phyloP scores from a whole-genome alignment of 2,329 filamentous ascomycete species.

The Trichoderma koningiopsis region DNA sequence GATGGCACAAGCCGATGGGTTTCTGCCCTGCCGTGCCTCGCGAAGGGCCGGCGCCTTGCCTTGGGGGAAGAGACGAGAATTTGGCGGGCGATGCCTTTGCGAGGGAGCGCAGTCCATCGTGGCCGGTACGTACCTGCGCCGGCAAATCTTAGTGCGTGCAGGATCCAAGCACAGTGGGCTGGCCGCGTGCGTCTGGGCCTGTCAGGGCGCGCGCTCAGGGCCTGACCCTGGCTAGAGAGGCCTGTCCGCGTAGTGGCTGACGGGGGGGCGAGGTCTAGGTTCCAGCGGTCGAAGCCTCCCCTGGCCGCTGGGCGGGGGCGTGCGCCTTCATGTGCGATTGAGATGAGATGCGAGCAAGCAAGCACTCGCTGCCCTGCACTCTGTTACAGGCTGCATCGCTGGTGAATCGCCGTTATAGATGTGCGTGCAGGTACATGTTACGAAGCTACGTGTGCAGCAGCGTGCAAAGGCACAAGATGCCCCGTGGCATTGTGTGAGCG shows the following conservation, averaged over 20 bases:
- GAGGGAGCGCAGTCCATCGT: background rate
- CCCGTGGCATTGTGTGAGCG: background rate
- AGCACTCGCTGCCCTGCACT: background rate
- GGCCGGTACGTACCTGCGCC: conserved; percentile 11
- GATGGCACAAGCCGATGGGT: conserved; percentile 27
- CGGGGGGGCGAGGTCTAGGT: background rate
- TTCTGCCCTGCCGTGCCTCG: conserved; percentile 20
- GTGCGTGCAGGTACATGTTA: background rate
- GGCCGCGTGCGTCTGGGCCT: background rate
- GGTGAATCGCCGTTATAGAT: background rate
- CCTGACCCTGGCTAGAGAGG: conserved; percentile 8
- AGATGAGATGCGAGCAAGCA: background rate
- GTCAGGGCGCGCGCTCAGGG: conserved; percentile 1
- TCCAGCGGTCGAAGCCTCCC: conserved; percentile 21
- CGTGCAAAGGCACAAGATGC: background rate
- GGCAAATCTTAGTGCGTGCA: conserved; percentile 16
- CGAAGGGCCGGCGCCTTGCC: background rate
- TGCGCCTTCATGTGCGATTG: conserved; percentile 8
- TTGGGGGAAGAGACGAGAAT: background rate
- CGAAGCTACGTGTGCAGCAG: background rate
- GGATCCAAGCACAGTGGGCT: background rate
- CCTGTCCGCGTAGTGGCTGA: conserved; percentile 1
- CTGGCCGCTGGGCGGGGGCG: conserved; percentile 1
- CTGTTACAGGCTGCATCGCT: background rate
- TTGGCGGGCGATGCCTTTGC: conserved; percentile 10